Evolutionary conservation across 768 basidiomycete genomes (phyloP), one percentile per base, ranked within the genome.

Genomic region (Chlorophyllum brunneum): DNA sequence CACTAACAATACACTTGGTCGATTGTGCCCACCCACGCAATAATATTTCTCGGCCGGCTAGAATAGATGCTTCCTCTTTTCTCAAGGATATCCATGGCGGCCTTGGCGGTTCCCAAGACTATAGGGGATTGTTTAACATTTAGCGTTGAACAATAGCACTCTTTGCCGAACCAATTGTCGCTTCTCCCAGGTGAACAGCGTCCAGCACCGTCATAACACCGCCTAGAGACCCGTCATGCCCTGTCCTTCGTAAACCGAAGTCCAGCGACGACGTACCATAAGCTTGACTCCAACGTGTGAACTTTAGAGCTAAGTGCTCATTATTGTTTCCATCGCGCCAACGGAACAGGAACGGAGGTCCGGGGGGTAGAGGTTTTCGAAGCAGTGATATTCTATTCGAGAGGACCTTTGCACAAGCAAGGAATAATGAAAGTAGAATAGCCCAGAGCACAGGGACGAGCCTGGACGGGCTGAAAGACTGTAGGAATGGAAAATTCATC

Each of bases 21-120:
- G 66, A 63, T 48, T 65, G 26, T 11, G 16, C 11, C 5, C 4
- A 8, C 67, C 8, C 60, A 59, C 10, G 64, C 67, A 34, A 68
- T 53, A 16, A 68, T 65, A 34, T 56, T 64, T 7, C 66, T 58
- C 0, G 69, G 69, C 8, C 69, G 59, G 27, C 67, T 65, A 0
- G 69, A 70, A 51, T 67, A 70, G 15, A 67, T 63, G 8, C 59
- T 56, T 6, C 65, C 63, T 39, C 60, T 56, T 55, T 65, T 69
- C 11, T 69, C 67, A 3, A 70, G 48, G 6, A 70, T 56, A 36
- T 70, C 67, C 1, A 58, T 60, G 0, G 67, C 67, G 13, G 60
- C 61, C 41, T 66, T 57, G 4, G 59, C 49, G 2, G 61, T 63
- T 18, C 65, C 65, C 1, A 65, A 58, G 1, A 64, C 65, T 64